Conservation (phyloP, 2,329 filamentous ascomycete species). For the Calonectria naviculata region DNA sequence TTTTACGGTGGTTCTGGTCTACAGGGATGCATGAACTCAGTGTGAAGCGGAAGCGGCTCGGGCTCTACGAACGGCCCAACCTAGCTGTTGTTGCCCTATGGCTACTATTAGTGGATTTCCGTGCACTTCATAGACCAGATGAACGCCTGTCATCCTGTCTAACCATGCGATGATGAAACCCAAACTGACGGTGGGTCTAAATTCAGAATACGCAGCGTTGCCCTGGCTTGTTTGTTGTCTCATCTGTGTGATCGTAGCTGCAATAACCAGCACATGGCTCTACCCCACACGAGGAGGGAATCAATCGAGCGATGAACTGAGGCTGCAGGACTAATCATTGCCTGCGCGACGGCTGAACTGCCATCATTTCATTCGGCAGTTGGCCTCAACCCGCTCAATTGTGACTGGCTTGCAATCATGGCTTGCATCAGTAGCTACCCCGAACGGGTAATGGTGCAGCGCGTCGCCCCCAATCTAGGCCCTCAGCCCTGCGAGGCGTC, state of each 20-base stretch:
- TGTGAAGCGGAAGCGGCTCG: neutral
- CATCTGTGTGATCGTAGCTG: neutral
- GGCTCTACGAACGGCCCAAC: neutral
- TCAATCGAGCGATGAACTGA: neutral
- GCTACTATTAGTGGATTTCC: neutral
- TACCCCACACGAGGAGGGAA: too few relatives aligned
- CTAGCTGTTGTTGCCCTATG: neutral
- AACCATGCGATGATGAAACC: neutral
- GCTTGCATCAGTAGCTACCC: neutral
- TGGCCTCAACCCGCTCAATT: neutral
- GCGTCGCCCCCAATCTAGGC: neutral
- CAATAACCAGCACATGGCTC: too few relatives aligned
- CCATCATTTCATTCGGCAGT: neutral
- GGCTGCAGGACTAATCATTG: neutral
- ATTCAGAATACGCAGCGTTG: neutral
- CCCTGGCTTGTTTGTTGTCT: neutral
- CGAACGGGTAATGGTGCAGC: neutral
- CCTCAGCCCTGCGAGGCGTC: neutral
- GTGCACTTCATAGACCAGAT: neutral
- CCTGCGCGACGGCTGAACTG: neutral
- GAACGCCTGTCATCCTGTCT: neutral
- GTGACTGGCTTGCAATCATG: neutral
- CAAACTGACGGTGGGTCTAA: too few relatives aligned
- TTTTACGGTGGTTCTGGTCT: neutral
- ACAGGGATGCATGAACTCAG: neutral